Evolutionary conservation across 1,284 basidiomycete genomes (phyloP).

Genomic region (Malassezia vespertilionis): DNA sequence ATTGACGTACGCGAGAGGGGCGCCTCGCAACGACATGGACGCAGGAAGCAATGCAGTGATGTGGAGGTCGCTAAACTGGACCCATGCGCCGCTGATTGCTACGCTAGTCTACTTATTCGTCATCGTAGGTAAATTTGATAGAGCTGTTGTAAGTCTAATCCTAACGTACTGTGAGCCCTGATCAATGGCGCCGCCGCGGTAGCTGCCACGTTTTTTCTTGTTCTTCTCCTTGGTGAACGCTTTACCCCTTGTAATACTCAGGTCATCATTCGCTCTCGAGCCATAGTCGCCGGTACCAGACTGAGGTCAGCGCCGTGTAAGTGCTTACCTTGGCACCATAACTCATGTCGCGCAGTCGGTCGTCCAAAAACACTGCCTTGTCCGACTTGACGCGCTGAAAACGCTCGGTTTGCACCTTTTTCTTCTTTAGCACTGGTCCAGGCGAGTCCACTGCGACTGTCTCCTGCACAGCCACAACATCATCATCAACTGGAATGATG

Average conservation of each 20-base stretch:
- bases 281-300: conserved; percentile 71
- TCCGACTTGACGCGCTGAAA: conserved; percentile 75
- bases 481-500: not conserved
- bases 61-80: not conserved
- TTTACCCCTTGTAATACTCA: conserved; percentile 83
- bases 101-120: conserved; percentile 26
- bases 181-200: conserved; percentile 46
- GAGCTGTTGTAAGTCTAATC: conserved; percentile 18
- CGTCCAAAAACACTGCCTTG: conserved; percentile 54
- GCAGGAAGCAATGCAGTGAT: not conserved
- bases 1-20: conserved; percentile 26
- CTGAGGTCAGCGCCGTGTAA: conserved; percentile 42
- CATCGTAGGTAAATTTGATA: conserved; percentile 45
- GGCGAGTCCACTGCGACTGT: not conserved
- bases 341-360: conserved; percentile 64
- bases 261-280: conserved; percentile 67
- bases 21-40: conserved; percentile 13
- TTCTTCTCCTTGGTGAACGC: conserved; percentile 98
- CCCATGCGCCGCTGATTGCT: not conserved
- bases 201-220: conserved; percentile 83
- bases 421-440: not conserved
- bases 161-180: conserved; percentile 31
- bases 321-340: conserved; percentile 58
- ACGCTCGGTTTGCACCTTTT: conserved; percentile 6
- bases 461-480: not conserved